Base-by-base conservation (phyloP, 768 basidiomycete species). In the Boletellus sp. region DNA sequence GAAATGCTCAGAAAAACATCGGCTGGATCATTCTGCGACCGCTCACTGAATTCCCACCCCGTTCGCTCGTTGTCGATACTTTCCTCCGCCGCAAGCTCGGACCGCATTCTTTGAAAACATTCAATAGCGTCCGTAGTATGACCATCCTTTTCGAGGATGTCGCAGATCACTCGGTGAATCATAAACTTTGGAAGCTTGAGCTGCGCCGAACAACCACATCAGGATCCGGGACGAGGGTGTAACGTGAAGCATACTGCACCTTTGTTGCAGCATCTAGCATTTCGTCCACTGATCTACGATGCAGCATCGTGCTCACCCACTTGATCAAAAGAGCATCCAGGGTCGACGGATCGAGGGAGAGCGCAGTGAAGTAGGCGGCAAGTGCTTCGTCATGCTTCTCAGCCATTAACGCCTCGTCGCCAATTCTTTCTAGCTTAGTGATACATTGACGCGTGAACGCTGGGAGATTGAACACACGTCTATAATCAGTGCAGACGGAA, bases 151-250 rank as follows among this genome's bases (percentile, higher is more conserved):
- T 50, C 45, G 5, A 58, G 57, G 15, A n/a, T 35, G 1, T 53
- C 35, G n/a, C 51, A 58, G 0, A 53, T 45, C 15, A 15, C 20
- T 5, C 16, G 42, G 11, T 53, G 50, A 5, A 53, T 19, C 6
- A 10, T 3, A 20, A 49, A 44, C 20, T 5, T 41, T 0, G 51
- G 36, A 23, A 22, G 37, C 50, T 41, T 45, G 42, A 55, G 48
- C 51, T 55, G 8, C 16, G 7, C 4, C 23, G 19, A 36, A 15
- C 2, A 8, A 10, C n/a, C n/a, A n/a, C n/a, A 13, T 22, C 1
- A 23, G 4, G 5, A 3, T 5, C n/a, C n/a, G n/a, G n/a, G 5
- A 11, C 6, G 2, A 31, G 17, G 16, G n/a, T n/a, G n/a, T n/a
- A n/a, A n/a, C n/a, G 1, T 5, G 28, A 5, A 26, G 4, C 19